phyloP scores from a whole-genome alignment of 495 filamentous ascomycete species.

The Cercophora samala region DNA sequence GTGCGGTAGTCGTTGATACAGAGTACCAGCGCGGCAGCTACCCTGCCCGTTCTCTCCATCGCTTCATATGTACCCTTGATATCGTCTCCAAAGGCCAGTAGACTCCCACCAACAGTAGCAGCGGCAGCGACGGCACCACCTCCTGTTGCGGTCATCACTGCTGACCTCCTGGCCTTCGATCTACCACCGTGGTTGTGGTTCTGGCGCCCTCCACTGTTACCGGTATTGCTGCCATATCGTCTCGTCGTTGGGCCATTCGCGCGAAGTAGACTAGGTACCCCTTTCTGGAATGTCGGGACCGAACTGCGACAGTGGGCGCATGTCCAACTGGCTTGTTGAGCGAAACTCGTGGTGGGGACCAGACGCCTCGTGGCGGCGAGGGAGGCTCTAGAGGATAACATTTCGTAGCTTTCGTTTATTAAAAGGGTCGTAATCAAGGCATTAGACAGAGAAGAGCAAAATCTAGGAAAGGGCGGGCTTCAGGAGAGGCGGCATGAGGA shows the following conservation, averaged over 20 bases:
- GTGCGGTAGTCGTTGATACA: conserved; percentile 91
- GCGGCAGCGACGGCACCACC: conserved; percentile 49
- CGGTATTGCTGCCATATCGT: conserved; percentile 31
- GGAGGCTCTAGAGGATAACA: conserved; percentile 24
- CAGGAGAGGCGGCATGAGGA: not conserved
- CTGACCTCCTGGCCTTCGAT: conserved; percentile 19
- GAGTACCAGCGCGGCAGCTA: conserved; percentile 69
- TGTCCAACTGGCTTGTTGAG: conserved; percentile 30
- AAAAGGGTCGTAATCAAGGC: not conserved
- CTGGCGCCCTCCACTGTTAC: conserved; percentile 1
- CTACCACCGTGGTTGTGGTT: conserved; percentile 12
- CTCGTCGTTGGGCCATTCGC: conserved; percentile 22
- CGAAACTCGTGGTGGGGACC: conserved; percentile 6
- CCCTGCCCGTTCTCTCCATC: conserved; percentile 72
- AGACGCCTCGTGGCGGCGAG: conserved; percentile 22
- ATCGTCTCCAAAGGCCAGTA: conserved; percentile 66
- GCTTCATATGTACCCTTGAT: conserved; percentile 69
- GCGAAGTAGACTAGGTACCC: not conserved
- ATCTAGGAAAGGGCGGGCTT: not conserved
- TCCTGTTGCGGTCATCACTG: conserved; percentile 36
- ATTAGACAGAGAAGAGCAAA: not conserved
- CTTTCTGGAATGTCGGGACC: conserved; percentile 14
- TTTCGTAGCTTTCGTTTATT: conserved; percentile 13
- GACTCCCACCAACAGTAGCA: conserved; percentile 30
- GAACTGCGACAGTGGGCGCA: conserved; percentile 45